Base-by-base conservation (phyloP, 2,329 filamentous ascomycete genomes). In the Alternaria ventricosa region DNA sequence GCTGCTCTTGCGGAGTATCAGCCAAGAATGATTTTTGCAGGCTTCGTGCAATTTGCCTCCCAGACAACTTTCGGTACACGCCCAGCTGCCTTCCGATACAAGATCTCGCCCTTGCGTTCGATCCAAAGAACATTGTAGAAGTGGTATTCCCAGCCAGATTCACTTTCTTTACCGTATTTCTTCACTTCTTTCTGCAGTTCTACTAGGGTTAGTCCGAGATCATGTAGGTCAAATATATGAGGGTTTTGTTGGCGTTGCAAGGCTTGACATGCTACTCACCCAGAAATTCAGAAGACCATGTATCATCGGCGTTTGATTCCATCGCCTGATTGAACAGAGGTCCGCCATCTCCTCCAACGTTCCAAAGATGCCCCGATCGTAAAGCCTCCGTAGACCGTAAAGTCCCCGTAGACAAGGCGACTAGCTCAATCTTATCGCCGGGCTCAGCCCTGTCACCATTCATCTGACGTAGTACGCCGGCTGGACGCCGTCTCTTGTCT, bases 31-130 rank as follows among this genome's bases (percentile, higher is more conserved):
- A 44, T 44, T 8, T 44, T 55, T 5, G 5, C 27, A 12, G 51
- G 51, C 51, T 22, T 10, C 36, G 51, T 55, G 33, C 33, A 55
- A 18, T 43, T 55, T 15, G 22, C 15, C 23, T 55, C 51, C 51
- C 13, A 55, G 22, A 55, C 23, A 12, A 25, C 51, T 25, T 44
- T 43, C 18, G 33, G 33, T 27, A 55, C 33, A 43, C 51, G 51
- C 18, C 33, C 33, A 20, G 13, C 51, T n/a, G 51, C 51, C 7
- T 25, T 22, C 51, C 33, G 33, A 25, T 44, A 55, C 20, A 4
- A 33, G 36, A 55, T 44, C n/a, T 44, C 22, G 23, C 22, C 22
- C 33, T 44, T 55, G 1, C 46, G 36, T 41, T 41, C 36, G 6
- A 41, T 18, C 36, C 36, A 41, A 41, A 41, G 36, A 41, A 41